Evolutionary conservation across 1,284 basidiomycete species (phyloP).

Genomic region (Microbotryomycetes sp.): DNA sequence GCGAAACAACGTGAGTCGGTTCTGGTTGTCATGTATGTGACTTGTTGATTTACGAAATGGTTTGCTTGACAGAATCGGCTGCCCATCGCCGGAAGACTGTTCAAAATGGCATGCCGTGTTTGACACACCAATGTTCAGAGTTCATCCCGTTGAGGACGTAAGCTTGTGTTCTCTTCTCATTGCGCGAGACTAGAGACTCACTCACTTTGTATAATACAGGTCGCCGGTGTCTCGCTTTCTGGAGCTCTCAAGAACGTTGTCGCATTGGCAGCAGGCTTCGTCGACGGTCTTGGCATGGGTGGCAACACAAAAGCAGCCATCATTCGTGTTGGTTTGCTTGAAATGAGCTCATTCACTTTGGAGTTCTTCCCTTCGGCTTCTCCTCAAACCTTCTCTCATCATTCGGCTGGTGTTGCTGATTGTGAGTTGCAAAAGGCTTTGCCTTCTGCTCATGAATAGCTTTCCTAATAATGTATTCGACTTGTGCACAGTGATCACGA

Average conservation of each 20-base stretch:
- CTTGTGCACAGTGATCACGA: neutral
- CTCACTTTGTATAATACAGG: too few relatives aligned
- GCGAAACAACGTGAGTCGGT: conserved; percentile 49
- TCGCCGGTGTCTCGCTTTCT: conserved; percentile 52
- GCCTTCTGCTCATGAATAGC: too few relatives aligned
- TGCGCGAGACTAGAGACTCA: too few relatives aligned
- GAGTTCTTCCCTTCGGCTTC: conserved; percentile 53
- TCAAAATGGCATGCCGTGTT: conserved; percentile 45
- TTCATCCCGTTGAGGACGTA: conserved; percentile 37
- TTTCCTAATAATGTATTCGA: too few relatives aligned
- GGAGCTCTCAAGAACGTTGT: conserved; percentile 55
- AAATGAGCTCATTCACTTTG: conserved; percentile 49
- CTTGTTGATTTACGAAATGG: neutral
- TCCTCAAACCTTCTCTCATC: conserved; percentile 50
- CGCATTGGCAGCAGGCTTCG: conserved; percentile 50
- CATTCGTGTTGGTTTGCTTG: conserved; percentile 51
- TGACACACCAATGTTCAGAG: conserved; percentile 49
- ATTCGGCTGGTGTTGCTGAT: conserved; percentile 53
- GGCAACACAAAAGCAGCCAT: conserved; percentile 56
- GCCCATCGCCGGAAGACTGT: conserved; percentile 47
- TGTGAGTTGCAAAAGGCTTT: neutral
- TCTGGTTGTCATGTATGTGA: neutral
- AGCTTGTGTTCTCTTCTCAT: too few relatives aligned
- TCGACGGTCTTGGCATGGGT: conserved; percentile 52
- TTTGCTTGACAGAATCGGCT: conserved; percentile 46